phyloP scores from a whole-genome alignment of 2,329 filamentous ascomycete species.

The Ascochyta lentis region DNA sequence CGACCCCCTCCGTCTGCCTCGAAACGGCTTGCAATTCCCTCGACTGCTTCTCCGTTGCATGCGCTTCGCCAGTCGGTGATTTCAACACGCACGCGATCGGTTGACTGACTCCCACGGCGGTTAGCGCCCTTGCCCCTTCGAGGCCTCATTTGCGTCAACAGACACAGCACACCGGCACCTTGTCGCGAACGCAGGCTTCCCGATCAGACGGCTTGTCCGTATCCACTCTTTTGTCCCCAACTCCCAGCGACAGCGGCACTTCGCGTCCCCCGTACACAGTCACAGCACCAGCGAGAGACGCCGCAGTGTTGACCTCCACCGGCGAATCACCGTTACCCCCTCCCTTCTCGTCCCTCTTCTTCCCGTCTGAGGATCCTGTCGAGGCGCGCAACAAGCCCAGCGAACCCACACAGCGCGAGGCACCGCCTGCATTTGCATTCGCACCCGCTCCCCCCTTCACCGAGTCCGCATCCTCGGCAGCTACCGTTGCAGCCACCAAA shows the following conservation, averaged over 20 bases:
- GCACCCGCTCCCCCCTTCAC: conserved; percentile 60
- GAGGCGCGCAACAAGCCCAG: conserved; percentile 57
- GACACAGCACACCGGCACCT: conserved; percentile 48
- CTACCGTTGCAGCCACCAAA: conserved; percentile 41
- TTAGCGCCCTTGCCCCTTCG: conserved; percentile 39
- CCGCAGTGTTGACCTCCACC: conserved; percentile 47
- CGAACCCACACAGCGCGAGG: conserved; percentile 43
- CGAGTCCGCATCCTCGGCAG: conserved; percentile 57
- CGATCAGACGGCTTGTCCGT: conserved; percentile 54
- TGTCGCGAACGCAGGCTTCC: conserved; percentile 53
- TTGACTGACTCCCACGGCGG: conserved; percentile 25
- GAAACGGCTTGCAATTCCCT: conserved; percentile 20
- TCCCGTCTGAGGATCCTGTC: conserved; percentile 55
- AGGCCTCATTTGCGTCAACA: conserved; percentile 24
- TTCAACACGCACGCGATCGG: conserved; percentile 32
- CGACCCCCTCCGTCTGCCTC: conserved; percentile 15
- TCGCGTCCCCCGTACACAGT: conserved; percentile 37
- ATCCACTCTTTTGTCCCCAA: conserved; percentile 51
- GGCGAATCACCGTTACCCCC: conserved; percentile 64
- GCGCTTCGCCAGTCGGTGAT: conserved; percentile 34
- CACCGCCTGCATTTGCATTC: conserved; percentile 59
- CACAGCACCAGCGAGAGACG: conserved; percentile 46
- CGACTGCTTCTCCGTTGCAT: conserved; percentile 29
- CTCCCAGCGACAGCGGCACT: conserved; percentile 21
- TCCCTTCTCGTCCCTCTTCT: conserved; percentile 70